Percentiles rank a stretch among this genome's conserved stretches.
phyloP scores from a whole-genome alignment of 495 filamentous ascomycete species.

The Penicillium robsamsonii region DNA sequence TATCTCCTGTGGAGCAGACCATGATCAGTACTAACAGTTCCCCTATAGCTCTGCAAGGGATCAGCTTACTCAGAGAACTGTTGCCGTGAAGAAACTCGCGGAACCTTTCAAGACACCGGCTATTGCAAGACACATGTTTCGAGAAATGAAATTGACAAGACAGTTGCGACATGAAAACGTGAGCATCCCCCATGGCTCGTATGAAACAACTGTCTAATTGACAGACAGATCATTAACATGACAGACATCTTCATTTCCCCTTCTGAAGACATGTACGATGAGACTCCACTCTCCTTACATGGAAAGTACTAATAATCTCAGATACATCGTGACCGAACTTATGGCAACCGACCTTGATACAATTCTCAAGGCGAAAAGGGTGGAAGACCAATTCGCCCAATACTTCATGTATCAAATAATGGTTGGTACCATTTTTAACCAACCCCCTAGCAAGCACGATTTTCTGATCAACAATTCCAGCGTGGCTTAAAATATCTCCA shows the following conservation, averaged over 20 bases:
- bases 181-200: constrained; percentile 15
- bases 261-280: constrained; percentile 88
- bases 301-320: constrained; percentile 35
- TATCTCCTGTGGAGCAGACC: constrained; percentile 16
- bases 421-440: constrained; percentile 44
- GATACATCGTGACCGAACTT: constrained; percentile 96
- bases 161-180: constrained; percentile 97
- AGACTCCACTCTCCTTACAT: constrained; percentile 10
- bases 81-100: constrained; percentile 99
- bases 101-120: constrained; percentile 97
- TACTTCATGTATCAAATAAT: constrained; percentile 99
- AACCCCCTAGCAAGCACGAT: background rate
- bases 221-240: constrained; percentile 80
- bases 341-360: constrained; percentile 94
- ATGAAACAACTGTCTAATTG: constrained; percentile 18
- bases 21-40: constrained; percentile 8
- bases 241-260: constrained; percentile 99
- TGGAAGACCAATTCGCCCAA: constrained; percentile 98
- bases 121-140: constrained; percentile 90
- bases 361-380: constrained; percentile 83
- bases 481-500: constrained; percentile 98
- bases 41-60: constrained; percentile 80
- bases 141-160: constrained; percentile 93
- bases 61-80: constrained; percentile 84
- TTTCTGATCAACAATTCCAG: constrained; percentile 48